These are phyloP conservation scores for Pleurotus ostreatus DNA, from an alignment of 768 basidiomycete species.

Conservation along the genomic window DNA sequence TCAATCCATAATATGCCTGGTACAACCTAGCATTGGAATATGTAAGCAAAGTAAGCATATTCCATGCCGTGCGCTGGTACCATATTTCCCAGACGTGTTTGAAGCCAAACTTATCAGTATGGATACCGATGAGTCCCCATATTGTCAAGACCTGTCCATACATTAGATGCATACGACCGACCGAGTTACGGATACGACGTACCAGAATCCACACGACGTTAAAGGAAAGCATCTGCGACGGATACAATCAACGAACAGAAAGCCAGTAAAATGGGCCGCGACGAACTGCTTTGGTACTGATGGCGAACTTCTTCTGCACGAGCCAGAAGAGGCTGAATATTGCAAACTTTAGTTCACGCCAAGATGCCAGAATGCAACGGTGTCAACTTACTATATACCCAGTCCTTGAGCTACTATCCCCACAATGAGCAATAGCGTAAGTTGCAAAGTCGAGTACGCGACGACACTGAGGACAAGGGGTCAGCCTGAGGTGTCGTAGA, in stretches of 20 bases:
- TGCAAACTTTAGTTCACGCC: background rate
- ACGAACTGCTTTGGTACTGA: constrained; percentile 59
- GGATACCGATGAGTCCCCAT: constrained; percentile 78
- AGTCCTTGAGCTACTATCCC: constrained; percentile 61
- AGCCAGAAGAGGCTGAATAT: constrained; percentile 57
- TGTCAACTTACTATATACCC: constrained; percentile 56
- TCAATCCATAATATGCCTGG: constrained; percentile 65
- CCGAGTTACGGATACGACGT: background rate
- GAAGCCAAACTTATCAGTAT: constrained; percentile 71
- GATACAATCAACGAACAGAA: background rate
- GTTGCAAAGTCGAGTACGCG: constrained; percentile 66
- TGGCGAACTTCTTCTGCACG: constrained; percentile 59
- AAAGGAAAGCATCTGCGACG: constrained; percentile 60
- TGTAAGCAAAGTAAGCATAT: background rate
- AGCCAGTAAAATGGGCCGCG: background rate
- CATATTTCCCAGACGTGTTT: constrained; percentile 84
- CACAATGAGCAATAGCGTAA: constrained; percentile 64
- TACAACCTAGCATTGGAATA: constrained; percentile 43
- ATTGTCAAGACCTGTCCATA: constrained; percentile 52
- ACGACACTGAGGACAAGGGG: constrained; percentile 43
- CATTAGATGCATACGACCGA: background rate
- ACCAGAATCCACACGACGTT: constrained; percentile 73
- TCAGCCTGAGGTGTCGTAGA: background rate
- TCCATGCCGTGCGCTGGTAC: constrained; percentile 23
- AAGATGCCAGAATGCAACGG: background rate